Evolutionary conservation across 2,329 filamentous ascomycete species (phyloP).

Genomic region (Cordyceps cateniannulata): DNA sequence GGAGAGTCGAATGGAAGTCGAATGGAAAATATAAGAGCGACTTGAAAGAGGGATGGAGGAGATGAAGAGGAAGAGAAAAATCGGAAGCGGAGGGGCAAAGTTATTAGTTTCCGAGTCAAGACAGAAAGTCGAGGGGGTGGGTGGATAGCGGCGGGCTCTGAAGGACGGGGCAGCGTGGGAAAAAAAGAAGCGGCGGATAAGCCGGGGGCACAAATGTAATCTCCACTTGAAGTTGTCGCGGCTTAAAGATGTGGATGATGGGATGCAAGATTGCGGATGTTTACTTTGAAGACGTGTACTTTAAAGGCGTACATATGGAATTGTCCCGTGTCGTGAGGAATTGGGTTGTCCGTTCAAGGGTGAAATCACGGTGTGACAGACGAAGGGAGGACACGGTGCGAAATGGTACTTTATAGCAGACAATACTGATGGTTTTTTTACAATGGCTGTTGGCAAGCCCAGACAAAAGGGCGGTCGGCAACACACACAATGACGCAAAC

Average conservation of each 20-base stretch:
- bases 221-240: slow-evolving; percentile 6
- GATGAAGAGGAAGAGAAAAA: background rate
- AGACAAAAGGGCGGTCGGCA: background rate
- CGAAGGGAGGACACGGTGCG: too few relatives aligned
- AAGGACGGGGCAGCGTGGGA: background rate
- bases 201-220: background rate
- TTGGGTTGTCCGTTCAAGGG: too few relatives aligned
- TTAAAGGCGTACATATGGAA: background rate
- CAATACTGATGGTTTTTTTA: too few relatives aligned
- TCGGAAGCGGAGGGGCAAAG: background rate
- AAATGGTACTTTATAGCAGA: too few relatives aligned
- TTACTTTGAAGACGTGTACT: background rate
- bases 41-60: background rate
- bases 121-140: background rate
- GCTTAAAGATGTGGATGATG: background rate
- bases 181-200: background rate
- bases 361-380: too few relatives aligned
- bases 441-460: background rate
- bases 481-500: slow-evolving; percentile 1
- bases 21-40: background rate
- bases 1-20: background rate
- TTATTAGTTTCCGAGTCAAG: slow-evolving; percentile 7
- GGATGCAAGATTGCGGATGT: background rate
- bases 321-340: background rate
- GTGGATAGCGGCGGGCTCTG: background rate